These are phyloP conservation scores for Monosporascus sp. DNA, from an alignment of 2,329 filamentous ascomycete species.

Conservation along the genomic window DNA sequence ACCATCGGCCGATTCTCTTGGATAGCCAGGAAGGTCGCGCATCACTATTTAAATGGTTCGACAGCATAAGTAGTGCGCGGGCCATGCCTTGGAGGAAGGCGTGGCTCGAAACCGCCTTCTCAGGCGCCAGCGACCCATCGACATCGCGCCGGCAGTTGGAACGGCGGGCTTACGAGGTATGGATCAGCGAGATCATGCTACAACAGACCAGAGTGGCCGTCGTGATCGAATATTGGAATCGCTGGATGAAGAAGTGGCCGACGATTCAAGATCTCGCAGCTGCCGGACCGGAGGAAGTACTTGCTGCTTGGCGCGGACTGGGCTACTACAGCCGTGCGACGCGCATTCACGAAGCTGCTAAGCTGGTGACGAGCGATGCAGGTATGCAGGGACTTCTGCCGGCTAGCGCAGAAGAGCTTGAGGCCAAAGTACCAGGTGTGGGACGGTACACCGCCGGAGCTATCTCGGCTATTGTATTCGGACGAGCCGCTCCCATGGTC, in stretches of 20 bases:
- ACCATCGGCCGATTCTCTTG: constrained; percentile 48
- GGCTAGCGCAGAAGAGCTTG: constrained; percentile 37
- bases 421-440: constrained; percentile 52
- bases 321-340: constrained; percentile 63
- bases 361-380: constrained; percentile 40
- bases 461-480: constrained; percentile 59
- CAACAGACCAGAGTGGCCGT: constrained; percentile 61
- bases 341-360: constrained; percentile 53
- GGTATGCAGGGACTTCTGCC: constrained; percentile 46
- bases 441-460: constrained; percentile 60
- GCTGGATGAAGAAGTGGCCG: constrained; percentile 58
- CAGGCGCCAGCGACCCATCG: background rate
- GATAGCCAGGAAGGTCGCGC: constrained; percentile 29
- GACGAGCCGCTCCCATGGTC: constrained; percentile 53
- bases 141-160: constrained; percentile 35
- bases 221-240: constrained; percentile 59
- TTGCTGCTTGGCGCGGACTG: constrained; percentile 55
- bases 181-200: constrained; percentile 64
- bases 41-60: constrained; percentile 48
- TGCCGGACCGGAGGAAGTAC: constrained; percentile 50
- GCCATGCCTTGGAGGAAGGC: constrained; percentile 56
- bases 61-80: constrained; percentile 40
- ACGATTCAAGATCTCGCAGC: constrained; percentile 51
- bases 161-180: constrained; percentile 58
- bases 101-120: constrained; percentile 43